Evolutionary conservation across 1,139 yeast species (phyloP).

Genomic region (Pichia inconspicua): DNA sequence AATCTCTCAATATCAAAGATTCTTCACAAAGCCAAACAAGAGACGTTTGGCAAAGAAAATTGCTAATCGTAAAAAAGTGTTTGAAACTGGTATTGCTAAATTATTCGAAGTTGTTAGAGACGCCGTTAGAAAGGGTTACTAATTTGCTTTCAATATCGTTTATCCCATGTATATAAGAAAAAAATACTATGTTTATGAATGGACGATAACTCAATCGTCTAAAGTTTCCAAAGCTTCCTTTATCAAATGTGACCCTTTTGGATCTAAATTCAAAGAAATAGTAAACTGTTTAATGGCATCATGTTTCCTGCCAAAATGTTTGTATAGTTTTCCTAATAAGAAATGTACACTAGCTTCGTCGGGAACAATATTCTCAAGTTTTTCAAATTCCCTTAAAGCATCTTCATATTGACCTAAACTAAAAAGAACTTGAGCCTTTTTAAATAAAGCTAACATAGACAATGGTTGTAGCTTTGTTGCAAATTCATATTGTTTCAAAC

Average conservation of each 20-base stretch:
- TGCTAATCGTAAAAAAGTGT: constrained; percentile 38
- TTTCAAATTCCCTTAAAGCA: constrained; percentile 70
- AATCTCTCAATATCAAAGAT: constrained; percentile 34
- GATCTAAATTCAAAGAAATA: constrained; percentile 84
- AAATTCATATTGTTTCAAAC: constrained; percentile 72
- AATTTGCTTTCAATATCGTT: constrained; percentile 1
- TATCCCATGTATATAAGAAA: constrained; percentile 5
- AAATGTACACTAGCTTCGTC: constrained; percentile 94
- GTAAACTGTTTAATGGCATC: constrained; percentile 84
- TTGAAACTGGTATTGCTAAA: constrained; percentile 40
- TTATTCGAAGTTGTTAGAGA: constrained; percentile 40
- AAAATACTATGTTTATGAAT: background rate
- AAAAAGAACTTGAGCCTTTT: constrained; percentile 77
- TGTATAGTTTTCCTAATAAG: constrained; percentile 79
- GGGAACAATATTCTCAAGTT: constrained; percentile 69
- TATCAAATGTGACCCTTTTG: constrained; percentile 83
- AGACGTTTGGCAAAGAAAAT: constrained; percentile 36
- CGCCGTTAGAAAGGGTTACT: constrained; percentile 49
- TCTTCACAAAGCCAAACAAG: constrained; percentile 42
- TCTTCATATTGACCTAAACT: constrained; percentile 61
- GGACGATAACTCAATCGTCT: constrained; percentile 15
- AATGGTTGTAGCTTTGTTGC: constrained; percentile 83
- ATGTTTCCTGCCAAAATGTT: constrained; percentile 62
- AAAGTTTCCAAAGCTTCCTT: constrained; percentile 69
- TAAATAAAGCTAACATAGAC: constrained; percentile 80